Conservation (phyloP, 1,284 basidiomycete genomes). For the Ustilago tritici region DNA sequence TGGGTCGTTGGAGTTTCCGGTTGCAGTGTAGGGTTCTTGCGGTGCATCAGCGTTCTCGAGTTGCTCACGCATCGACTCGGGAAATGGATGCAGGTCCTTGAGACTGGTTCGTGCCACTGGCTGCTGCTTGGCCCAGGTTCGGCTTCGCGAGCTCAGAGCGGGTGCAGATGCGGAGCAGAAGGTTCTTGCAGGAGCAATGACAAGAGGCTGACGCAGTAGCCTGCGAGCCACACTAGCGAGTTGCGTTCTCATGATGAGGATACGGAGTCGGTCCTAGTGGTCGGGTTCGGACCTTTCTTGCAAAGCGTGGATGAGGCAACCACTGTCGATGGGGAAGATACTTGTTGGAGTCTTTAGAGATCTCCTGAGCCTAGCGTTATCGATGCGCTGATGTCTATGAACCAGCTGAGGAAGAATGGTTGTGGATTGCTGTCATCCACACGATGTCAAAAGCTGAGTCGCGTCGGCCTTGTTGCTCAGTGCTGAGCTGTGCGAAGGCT, state of each 20-base stretch:
- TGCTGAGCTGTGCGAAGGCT: conserved; percentile 14
- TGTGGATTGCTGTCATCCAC: background rate
- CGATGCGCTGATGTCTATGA: background rate
- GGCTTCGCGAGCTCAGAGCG: conserved; percentile 27
- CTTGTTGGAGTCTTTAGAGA: no score
- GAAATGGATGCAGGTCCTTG: conserved; percentile 49
- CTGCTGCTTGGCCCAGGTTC: conserved; percentile 27
- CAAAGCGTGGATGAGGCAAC: background rate
- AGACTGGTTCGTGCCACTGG: conserved; percentile 32
- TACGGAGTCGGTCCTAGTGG: background rate
- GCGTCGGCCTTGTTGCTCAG: background rate
- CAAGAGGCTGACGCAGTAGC: conserved; percentile 12
- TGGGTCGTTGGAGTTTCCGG: conserved; percentile 54
- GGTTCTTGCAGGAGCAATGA: conserved; percentile 11
- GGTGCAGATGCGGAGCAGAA: conserved; percentile 36
- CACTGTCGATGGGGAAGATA: no score
- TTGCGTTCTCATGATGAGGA: conserved; percentile 26
- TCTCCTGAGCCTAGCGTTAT: no score
- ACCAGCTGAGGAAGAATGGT: background rate
- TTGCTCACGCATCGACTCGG: conserved; percentile 47
- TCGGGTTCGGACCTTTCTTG: background rate
- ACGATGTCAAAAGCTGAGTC: background rate
- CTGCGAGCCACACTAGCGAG: conserved; percentile 12
- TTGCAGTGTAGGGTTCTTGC: conserved; percentile 41
- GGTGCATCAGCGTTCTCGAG: conserved; percentile 33